phyloP scores from a whole-genome alignment of 2,329 filamentous ascomycete genomes.

The Fusarium acutatum region DNA sequence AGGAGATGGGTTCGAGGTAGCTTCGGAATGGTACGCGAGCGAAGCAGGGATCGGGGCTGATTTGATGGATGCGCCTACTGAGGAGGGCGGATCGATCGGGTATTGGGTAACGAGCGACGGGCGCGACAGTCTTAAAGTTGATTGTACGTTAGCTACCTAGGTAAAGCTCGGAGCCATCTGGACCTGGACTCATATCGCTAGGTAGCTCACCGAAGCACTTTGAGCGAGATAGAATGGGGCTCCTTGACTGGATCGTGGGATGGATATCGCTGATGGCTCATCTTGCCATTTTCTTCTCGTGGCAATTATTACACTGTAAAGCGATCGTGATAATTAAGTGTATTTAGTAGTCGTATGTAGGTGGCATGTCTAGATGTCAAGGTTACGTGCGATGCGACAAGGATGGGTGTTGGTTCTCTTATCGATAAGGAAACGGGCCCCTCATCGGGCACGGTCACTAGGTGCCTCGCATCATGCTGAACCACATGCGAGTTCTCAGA shows the following conservation, averaged over 20 bases:
- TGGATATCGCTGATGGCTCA: constrained; percentile 68
- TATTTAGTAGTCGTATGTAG: not conserved
- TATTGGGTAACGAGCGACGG: constrained; percentile 79
- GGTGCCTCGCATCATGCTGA: not conserved
- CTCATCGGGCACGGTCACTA: not conserved
- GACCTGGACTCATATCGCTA: constrained; percentile 31
- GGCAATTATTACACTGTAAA: not conserved
- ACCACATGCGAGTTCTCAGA: not conserved
- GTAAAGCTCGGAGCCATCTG: not conserved
- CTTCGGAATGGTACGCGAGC: constrained; percentile 69
- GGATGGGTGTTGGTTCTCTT: constrained; percentile 3
- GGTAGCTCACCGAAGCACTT: constrained; percentile 72
- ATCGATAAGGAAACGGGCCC: constrained; percentile 27
- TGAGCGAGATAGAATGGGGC: constrained; percentile 80
- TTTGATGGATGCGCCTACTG: constrained; percentile 50
- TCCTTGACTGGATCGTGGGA: constrained; percentile 72
- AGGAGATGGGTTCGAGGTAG: constrained; percentile 59
- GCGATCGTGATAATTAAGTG: not conserved
- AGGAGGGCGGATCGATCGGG: constrained; percentile 60
- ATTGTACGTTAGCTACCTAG: constrained; percentile 9
- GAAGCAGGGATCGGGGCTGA: constrained; percentile 68
- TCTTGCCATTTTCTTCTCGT: constrained; percentile 40
- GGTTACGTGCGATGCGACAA: constrained; percentile 3
- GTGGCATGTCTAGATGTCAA: not conserved
- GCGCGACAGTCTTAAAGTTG: constrained; percentile 73